Evolutionary conservation across 257 asterid species (phyloP).

Genomic region (Penstemon newberryi): DNA sequence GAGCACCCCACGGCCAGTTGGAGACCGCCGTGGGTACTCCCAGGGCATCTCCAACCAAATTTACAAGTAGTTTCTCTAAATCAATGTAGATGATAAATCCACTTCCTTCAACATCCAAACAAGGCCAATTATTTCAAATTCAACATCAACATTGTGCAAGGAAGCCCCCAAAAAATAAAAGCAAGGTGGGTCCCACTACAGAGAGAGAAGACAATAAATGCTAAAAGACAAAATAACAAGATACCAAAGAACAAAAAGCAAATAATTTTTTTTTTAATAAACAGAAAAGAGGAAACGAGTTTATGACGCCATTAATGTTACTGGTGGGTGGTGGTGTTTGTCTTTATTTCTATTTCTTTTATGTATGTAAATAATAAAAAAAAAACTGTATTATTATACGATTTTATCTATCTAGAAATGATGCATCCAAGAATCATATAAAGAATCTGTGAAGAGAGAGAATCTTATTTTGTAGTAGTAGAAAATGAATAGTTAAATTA

Average conservation of each 20-base stretch:
- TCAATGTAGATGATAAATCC: too few species aligned
- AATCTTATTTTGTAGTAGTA: slow-evolving; percentile 6
- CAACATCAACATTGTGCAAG: not conserved
- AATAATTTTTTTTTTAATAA: too few species aligned
- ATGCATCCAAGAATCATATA: slow-evolving; percentile 32
- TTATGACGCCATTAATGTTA: slow-evolving; percentile 47
- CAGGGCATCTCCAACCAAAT: too few species aligned
- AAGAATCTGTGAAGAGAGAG: slow-evolving; percentile 36
- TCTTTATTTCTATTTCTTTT: slow-evolving; percentile 38
- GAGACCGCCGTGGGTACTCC: too few species aligned
- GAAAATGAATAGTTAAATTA: slow-evolving; percentile 5
- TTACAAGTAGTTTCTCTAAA: too few species aligned
- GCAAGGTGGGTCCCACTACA: slow-evolving; percentile 31
- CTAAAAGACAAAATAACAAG: slow-evolving; percentile 36
- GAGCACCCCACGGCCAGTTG: too few species aligned
- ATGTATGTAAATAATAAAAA: not conserved
- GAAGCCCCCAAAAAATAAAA: slow-evolving; percentile 32
- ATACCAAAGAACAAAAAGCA: slow-evolving; percentile 13
- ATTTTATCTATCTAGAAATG: not conserved
- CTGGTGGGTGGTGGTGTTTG: slow-evolving; percentile 57
- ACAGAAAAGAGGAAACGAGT: not conserved
- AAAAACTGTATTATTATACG: not conserved
- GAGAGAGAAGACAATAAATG: slow-evolving; percentile 28
- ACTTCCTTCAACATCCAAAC: not conserved
- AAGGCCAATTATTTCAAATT: not conserved